phyloP scores from a whole-genome alignment of 139 green algal species.

The Marvania coccoides region DNA sequence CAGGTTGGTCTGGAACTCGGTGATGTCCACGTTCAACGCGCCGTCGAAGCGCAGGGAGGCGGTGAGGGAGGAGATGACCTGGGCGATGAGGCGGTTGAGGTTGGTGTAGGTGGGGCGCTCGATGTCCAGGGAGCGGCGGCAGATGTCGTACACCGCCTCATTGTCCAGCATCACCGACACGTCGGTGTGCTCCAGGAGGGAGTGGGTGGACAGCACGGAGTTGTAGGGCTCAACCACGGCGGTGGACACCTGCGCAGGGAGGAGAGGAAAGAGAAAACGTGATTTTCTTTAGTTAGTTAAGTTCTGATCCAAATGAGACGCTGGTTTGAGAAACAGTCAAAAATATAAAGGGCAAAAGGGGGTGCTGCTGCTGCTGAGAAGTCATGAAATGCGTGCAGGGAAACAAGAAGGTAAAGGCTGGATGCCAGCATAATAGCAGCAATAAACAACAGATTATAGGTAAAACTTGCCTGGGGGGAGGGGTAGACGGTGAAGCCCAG shows the following conservation, averaged over 20 bases:
- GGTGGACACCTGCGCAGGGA: constrained; percentile 66
- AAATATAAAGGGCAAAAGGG: neutral
- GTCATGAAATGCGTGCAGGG: too few species aligned
- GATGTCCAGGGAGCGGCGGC: constrained; percentile 91
- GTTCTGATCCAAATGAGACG: neutral
- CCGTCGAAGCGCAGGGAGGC: constrained; percentile 93
- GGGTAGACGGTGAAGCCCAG: constrained; percentile 96
- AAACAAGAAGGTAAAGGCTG: neutral
- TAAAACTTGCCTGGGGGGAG: constrained; percentile 69
- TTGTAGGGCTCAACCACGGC: constrained; percentile 97
- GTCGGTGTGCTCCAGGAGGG: constrained; percentile 96
- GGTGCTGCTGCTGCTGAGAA: too few species aligned
- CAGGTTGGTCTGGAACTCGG: constrained; percentile 99
- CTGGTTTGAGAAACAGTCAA: neutral
- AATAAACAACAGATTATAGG: too few species aligned
- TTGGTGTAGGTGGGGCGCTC: constrained; percentile 97
- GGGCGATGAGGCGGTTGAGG: constrained; percentile 85
- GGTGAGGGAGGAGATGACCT: constrained; percentile 95
- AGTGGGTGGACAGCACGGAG: constrained; percentile 94
- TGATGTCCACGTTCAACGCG: constrained; percentile 95
- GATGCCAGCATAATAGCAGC: neutral
- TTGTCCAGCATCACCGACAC: constrained; percentile 96
- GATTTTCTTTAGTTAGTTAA: neutral
- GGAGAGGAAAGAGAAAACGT: neutral
- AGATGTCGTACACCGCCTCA: constrained; percentile 98